Evolutionary conservation across 1,284 basidiomycete species (phyloP).

Genomic region (Apiotrichum laibachii): DNA sequence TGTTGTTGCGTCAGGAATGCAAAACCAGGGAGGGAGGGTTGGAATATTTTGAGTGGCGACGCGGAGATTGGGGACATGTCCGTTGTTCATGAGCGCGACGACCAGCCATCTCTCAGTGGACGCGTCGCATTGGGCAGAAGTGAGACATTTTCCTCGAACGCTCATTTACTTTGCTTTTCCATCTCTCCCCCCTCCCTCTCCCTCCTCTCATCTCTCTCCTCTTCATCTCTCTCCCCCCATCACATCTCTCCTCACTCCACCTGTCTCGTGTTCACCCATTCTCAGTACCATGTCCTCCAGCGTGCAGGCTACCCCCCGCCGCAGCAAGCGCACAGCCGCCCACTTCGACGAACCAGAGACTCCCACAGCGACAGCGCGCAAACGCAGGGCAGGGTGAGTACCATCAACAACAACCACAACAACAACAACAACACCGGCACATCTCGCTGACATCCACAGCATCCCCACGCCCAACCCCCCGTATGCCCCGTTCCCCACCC

Average conservation of each 20-base stretch:
- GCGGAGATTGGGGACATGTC: too few relatives aligned
- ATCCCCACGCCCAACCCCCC: constrained; percentile 8
- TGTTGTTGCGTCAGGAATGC: neutral
- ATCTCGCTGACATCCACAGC: constrained; percentile 1
- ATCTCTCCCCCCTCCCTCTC: neutral
- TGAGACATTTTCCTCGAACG: neutral
- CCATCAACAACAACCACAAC: neutral
- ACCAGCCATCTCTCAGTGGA: neutral
- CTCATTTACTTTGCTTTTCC: neutral
- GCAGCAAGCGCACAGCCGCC: constrained; percentile 11
- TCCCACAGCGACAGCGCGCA: neutral
- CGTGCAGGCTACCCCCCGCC: constrained; percentile 3
- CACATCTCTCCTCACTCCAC: neutral
- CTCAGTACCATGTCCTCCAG: constrained; percentile 8
- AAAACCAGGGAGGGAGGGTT: too few relatives aligned
- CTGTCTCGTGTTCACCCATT: neutral
- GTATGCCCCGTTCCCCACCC: constrained; percentile 14
- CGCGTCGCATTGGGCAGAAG: neutral
- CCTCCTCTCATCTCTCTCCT: neutral
- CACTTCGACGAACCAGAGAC: neutral
- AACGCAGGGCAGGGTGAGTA: constrained; percentile 1
- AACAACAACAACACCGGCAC: neutral
- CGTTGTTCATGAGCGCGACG: too few relatives aligned
- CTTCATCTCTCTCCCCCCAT: neutral
- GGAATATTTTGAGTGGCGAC: too few relatives aligned